Evolutionary conservation across 164 flowering plant species (phyloP).

Genomic region (Dillenia turbinata): DNA sequence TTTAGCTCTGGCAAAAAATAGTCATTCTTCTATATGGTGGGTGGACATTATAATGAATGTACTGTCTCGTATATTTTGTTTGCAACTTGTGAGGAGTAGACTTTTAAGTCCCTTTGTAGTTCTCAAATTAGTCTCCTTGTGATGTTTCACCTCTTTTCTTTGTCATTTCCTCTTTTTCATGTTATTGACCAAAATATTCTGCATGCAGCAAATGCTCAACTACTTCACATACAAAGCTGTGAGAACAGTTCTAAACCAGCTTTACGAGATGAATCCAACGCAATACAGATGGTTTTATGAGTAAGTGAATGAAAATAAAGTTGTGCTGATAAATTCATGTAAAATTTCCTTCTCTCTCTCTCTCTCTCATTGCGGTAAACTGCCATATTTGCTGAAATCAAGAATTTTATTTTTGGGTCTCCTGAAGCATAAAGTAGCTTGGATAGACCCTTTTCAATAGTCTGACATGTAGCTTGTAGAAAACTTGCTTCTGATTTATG

Average conservation of each 20-base stretch:
- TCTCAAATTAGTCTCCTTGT: neutral
- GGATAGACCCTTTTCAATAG: too few relatives aligned
- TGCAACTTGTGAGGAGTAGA: too few relatives aligned
- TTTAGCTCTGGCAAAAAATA: too few relatives aligned
- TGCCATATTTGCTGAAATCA: too few relatives aligned
- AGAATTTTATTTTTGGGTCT: too few relatives aligned
- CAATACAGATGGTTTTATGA: constrained; percentile 85
- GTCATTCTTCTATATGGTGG: too few relatives aligned
- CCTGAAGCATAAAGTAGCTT: too few relatives aligned
- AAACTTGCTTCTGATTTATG: too few relatives aligned
- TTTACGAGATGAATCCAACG: constrained; percentile 96
- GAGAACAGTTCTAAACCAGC: constrained; percentile 87
- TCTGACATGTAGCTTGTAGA: too few relatives aligned
- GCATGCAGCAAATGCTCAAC: constrained; percentile 79
- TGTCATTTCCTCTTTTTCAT: neutral
- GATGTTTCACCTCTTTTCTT: neutral
- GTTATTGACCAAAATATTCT: constrained; percentile 11
- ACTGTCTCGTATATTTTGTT: too few relatives aligned
- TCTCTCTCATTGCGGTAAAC: neutral
- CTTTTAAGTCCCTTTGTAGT: too few relatives aligned
- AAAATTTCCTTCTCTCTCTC: neutral
- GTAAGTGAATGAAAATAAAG: constrained; percentile 39
- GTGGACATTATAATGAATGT: too few relatives aligned
- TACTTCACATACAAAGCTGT: constrained; percentile 94
- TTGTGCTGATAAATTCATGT: neutral